Conservation (phyloP, 768 basidiomycete species). For the Boletus rubroflammeus region DNA sequence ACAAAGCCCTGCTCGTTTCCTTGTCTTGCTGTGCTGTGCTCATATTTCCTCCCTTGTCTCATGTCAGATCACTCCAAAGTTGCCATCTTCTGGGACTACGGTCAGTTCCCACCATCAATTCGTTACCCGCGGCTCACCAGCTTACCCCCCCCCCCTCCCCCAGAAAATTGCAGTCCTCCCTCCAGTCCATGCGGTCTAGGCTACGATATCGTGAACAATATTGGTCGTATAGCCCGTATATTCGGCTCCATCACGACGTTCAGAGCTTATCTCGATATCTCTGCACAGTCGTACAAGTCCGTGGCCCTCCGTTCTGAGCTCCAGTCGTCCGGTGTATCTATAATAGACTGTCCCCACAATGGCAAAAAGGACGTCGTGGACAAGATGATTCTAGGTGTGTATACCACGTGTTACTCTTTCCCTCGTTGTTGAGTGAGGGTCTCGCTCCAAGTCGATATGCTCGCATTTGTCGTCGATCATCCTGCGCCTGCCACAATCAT, state of each 20-base stretch:
- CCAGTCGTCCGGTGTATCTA: conserved; percentile 42
- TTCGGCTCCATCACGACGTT: conserved; percentile 48
- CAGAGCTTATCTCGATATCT: conserved; percentile 51
- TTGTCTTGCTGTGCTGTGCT: conserved; percentile 5
- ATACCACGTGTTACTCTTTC: neutral
- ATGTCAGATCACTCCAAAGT: conserved; percentile 39
- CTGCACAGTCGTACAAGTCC: conserved; percentile 37
- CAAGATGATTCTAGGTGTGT: conserved; percentile 45
- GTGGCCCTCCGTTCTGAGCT: conserved; percentile 38
- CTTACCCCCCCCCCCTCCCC: conserved; percentile 3
- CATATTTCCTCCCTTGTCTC: conserved; percentile 12
- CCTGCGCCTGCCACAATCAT: conserved; percentile 50
- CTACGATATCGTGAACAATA: conserved; percentile 40
- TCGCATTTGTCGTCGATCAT: conserved; percentile 63
- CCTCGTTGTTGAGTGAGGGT: conserved; percentile 1
- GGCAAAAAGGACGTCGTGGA: conserved; percentile 39
- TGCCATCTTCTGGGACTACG: conserved; percentile 42
- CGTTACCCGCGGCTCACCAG: neutral
- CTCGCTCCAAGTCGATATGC: conserved; percentile 53
- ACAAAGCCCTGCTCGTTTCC: conserved; percentile 19
- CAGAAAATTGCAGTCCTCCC: conserved; percentile 34
- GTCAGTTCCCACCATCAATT: conserved; percentile 14
- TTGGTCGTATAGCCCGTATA: conserved; percentile 42
- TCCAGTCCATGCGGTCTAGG: conserved; percentile 34
- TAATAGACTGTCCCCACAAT: conserved; percentile 35